Conservation (phyloP, 2,329 filamentous ascomycete species). For the Coniella lustricola region DNA sequence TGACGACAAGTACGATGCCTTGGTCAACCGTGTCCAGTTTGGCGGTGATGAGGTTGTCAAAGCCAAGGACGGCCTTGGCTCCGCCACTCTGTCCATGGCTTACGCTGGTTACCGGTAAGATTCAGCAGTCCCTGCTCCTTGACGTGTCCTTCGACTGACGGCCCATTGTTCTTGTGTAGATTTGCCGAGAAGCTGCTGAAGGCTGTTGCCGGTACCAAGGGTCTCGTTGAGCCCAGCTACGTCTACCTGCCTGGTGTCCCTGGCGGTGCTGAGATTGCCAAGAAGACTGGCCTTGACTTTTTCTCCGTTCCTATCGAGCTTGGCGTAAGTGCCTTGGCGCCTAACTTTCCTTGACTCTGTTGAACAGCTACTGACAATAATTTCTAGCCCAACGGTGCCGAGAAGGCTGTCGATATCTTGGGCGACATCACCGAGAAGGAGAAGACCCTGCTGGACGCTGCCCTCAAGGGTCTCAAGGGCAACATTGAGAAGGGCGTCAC, state of each 20-base stretch:
- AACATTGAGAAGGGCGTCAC: constrained; percentile 93
- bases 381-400: constrained; percentile 66
- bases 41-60: constrained; percentile 91
- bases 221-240: constrained; percentile 89
- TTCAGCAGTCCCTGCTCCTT: neutral
- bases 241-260: constrained; percentile 88
- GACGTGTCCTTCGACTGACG: constrained; percentile 7
- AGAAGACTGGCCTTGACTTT: constrained; percentile 80
- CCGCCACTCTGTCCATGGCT: constrained; percentile 80
- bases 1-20: constrained; percentile 78
- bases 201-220: constrained; percentile 82
- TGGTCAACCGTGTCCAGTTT: constrained; percentile 94
- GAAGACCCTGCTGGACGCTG: constrained; percentile 75
- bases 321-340: constrained; percentile 61
- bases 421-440: constrained; percentile 74
- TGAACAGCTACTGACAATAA: constrained; percentile 1
- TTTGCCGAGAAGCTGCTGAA: constrained; percentile 93
- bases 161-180: constrained; percentile 36
- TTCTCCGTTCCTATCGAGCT: constrained; percentile 96
- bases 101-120: constrained; percentile 84
- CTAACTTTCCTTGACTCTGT: neutral
- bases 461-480: constrained; percentile 71
- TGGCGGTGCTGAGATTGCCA: constrained; percentile 78
- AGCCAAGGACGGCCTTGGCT: constrained; percentile 78
- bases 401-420: constrained; percentile 79